Evolutionary conservation across 2,329 filamentous ascomycete species (phyloP).

Genomic region (Ceratocystis ficicola): DNA sequence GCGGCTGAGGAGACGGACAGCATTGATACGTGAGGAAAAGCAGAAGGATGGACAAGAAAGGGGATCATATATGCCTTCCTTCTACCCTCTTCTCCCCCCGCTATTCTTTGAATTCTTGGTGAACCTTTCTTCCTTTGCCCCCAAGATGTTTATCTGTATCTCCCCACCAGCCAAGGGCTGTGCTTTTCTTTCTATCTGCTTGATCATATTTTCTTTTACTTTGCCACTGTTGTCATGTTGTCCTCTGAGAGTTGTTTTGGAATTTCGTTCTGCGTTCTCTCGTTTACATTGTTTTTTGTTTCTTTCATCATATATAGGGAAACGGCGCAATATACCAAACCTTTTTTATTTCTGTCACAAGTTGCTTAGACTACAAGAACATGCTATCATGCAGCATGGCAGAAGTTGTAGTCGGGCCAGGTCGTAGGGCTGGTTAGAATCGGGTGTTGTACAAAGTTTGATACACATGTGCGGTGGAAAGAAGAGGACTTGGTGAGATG

Average conservation of each 20-base stretch:
- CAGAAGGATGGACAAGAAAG: not conserved
- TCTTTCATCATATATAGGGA: constrained; percentile 14
- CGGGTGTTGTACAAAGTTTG: not conserved
- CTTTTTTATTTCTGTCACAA: constrained; percentile 1
- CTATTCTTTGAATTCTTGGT: too few species aligned
- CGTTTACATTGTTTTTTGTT: not conserved
- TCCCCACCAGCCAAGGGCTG: too few species aligned
- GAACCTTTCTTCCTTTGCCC: too few species aligned
- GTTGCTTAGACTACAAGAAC: not conserved
- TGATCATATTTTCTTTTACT: constrained; percentile 1
- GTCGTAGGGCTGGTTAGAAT: not conserved
- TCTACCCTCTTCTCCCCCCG: not conserved
- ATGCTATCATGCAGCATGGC: not conserved
- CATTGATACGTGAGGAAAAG: not conserved
- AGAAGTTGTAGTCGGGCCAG: not conserved
- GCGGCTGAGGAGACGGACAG: too few species aligned
- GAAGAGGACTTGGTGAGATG: not conserved
- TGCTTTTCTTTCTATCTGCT: not conserved
- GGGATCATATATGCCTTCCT: not conserved
- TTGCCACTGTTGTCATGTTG: not conserved
- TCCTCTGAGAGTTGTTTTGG: constrained; percentile 1
- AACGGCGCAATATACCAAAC: constrained; percentile 15
- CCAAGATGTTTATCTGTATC: too few species aligned
- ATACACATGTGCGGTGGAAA: not conserved
- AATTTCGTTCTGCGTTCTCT: not conserved